Evolutionary conservation across 441 rosid genomes (phyloP).

Genomic region (Omphalea diandra): DNA sequence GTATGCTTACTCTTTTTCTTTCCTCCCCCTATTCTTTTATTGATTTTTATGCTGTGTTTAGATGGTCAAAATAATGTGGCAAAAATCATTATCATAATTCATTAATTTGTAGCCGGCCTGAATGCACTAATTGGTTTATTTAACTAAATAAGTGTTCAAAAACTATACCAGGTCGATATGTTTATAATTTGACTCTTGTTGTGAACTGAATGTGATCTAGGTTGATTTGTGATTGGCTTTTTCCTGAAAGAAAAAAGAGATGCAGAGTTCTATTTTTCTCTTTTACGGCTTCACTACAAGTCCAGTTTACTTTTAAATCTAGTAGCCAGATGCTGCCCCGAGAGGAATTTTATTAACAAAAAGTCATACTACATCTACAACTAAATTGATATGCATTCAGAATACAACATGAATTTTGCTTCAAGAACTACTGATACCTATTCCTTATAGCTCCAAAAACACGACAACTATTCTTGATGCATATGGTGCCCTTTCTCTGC

Average conservation of each 20-base stretch:
- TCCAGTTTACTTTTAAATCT: not conserved
- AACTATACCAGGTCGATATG: not conserved
- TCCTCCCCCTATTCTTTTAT: not conserved
- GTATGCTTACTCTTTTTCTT: slow-evolving; percentile 37
- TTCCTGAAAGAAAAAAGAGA: not conserved
- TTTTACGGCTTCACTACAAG: not conserved
- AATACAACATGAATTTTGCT: not conserved
- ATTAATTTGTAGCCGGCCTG: not conserved
- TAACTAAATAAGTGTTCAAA: not conserved
- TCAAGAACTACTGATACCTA: not conserved
- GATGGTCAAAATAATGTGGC: not conserved
- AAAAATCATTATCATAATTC: not conserved
- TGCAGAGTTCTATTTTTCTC: not conserved
- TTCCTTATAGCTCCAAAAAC: not conserved
- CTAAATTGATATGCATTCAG: too few relatives aligned
- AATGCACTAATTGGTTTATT: not conserved
- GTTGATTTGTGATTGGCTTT: not conserved
- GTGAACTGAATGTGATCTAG: not conserved
- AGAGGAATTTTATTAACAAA: not conserved
- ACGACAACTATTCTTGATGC: not conserved
- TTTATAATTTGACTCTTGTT: not conserved
- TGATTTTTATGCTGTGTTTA: slow-evolving; percentile 1
- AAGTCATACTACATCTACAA: not conserved
- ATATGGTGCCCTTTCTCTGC: not conserved
- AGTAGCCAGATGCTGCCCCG: not conserved